phyloP scores from a whole-genome alignment of 1,284 basidiomycete genomes.

The Apiotrichum siamense region DNA sequence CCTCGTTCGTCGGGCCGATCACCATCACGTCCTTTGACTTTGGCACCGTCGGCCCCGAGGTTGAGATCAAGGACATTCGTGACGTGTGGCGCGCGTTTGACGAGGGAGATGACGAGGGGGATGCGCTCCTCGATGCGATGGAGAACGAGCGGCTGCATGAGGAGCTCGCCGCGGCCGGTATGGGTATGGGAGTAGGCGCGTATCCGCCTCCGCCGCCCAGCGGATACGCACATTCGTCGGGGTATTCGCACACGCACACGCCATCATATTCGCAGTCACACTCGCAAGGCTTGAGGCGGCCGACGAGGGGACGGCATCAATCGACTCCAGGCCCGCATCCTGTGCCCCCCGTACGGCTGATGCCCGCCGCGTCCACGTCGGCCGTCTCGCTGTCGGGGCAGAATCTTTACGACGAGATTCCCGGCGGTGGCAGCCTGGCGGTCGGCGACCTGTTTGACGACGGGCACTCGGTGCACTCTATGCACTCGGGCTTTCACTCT shows the following conservation, averaged over 20 bases:
- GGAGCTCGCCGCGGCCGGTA: neutral
- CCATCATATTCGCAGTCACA: neutral
- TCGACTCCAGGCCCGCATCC: neutral
- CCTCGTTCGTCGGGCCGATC: conserved; percentile 90
- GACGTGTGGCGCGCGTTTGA: conserved; percentile 90
- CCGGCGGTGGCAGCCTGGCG: too few relatives aligned
- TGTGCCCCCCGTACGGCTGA: neutral
- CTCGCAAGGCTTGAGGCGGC: neutral
- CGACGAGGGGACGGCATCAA: neutral
- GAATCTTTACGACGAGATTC: too few relatives aligned
- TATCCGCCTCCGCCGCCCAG: neutral
- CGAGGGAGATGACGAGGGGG: conserved; percentile 68
- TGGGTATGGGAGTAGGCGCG: neutral
- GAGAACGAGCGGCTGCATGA: neutral
- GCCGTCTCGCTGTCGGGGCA: neutral
- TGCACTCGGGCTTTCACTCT: conserved; percentile 23
- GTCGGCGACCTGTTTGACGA: conserved; percentile 7
- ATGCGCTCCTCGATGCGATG: conserved; percentile 24
- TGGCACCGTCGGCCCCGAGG: conserved; percentile 71
- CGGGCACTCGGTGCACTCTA: conserved; percentile 18
- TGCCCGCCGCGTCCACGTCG: neutral
- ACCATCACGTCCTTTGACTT: conserved; percentile 80
- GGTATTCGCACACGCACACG: neutral
- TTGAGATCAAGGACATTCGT: conserved; percentile 82
- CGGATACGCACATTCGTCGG: neutral